Evolutionary conservation across 2,329 filamentous ascomycete species (phyloP), one percentile per base, ranked within the genome.

Genomic region (Lasiodiplodia sp.): DNA sequence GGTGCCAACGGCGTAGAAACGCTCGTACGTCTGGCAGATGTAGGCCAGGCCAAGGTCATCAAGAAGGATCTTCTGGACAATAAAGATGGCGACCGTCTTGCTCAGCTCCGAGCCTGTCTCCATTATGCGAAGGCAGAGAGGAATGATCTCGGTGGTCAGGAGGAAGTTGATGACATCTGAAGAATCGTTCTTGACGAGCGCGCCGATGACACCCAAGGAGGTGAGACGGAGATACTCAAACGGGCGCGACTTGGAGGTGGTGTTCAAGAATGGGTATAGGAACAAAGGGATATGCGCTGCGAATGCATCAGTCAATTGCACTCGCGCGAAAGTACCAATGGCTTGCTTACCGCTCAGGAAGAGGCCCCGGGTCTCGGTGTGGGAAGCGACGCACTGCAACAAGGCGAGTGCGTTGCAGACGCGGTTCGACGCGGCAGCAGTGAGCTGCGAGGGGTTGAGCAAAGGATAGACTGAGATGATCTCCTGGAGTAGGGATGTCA

Each of bases 1-100:
- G 1, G 96, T 99, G 6, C 96, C 96, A 5, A 99, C 96, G 8
- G 96, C 96, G 75, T 98, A 99, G 82, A 99, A 99, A 23, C 96
- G 89, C 84, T 99, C 96, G 76, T 99, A 99, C 0, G 96, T 99
- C 72, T 96, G 95, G 82, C 96, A 99, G 69, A 99, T 99, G 81
- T 99, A 99, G 76, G 96, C 96, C 71, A 99, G 87, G 4, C 96
- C 96, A 75, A 97, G 95, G 76, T 99, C 96, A 77, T 99, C 96
- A 2, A 99, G 88, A 65, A 99, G 84, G 31, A 99, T 99, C 86
- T 99, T 99, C 82, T 99, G 96, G 21, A 99, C 96, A 75, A 99
- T 99, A 84, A 99, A 99, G 75, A 99, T 99, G 69, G 96, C 96
- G 16, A 99, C 96, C 0, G 96, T 99, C 85, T 99, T 99, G 85